Conservation (phyloP, 768 basidiomycete genomes). For the Neoboletus magnificus region DNA sequence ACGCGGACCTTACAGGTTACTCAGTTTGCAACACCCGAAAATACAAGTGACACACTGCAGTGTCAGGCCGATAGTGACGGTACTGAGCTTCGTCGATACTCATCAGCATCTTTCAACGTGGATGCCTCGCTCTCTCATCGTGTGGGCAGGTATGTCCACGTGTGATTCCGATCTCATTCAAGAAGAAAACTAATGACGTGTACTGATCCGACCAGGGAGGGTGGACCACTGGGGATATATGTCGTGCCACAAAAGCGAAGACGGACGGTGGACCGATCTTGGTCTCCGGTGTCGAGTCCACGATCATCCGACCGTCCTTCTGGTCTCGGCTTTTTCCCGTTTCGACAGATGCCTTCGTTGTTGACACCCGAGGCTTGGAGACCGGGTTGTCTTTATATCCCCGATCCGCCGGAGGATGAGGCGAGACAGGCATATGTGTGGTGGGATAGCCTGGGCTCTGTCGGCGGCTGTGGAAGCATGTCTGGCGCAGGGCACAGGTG, state of each 20-base stretch:
- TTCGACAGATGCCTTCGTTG: conserved; percentile 2
- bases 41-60: not conserved
- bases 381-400: conserved; percentile 10
- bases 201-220: not conserved
- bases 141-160: not conserved
- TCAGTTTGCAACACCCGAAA: not conserved
- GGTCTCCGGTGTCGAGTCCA: not conserved
- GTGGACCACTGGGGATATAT: conserved; percentile 5
- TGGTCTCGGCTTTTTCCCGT: conserved; percentile 7
- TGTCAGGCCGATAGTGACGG: not conserved
- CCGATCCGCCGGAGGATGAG: conserved; percentile 14
- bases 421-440: not conserved
- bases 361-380: conserved; percentile 12
- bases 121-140: not conserved
- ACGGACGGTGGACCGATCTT: not conserved
- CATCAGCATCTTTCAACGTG: not conserved
- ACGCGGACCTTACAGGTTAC: not conserved
- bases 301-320: not conserved
- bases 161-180: not conserved
- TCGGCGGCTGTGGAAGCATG: not conserved
- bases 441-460: conserved; percentile 7
- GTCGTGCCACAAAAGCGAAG: conserved; percentile 21
- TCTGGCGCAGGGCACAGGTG: not conserved
- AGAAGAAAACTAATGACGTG: not conserved
- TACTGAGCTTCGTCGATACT: conserved; percentile 2